A percentile compares a stretch with the other conserved stretches of the same genome.
Evolutionary conservation across 2,329 filamentous ascomycete species (phyloP).

Genomic region (Coniochaeta ligniaria): DNA sequence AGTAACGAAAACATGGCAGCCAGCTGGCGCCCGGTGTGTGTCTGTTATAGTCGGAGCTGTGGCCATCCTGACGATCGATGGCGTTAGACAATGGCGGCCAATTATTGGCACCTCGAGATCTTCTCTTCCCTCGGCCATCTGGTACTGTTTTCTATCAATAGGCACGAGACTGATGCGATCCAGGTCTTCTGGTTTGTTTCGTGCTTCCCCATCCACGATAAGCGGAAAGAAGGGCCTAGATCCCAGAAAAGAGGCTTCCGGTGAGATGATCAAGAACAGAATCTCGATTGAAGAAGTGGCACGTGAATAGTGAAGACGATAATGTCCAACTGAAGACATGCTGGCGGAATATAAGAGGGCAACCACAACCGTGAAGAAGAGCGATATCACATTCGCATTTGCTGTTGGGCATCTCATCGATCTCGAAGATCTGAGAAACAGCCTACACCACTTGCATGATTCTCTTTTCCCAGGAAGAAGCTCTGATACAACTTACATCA

Average conservation of each 20-base stretch:
- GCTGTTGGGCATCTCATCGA: not conserved
- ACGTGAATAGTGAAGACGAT: not conserved
- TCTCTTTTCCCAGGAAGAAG: not conserved
- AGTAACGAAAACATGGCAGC: not conserved
- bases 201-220: not conserved
- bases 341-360: not conserved
- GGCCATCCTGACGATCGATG: not conserved
- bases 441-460: not conserved
- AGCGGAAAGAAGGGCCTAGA: not conserved
- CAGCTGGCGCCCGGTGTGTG: not conserved
- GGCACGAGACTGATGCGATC: not conserved
- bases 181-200: not conserved
- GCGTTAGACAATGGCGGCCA: conserved; percentile 1
- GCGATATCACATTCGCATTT: not conserved
- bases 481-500: no score
- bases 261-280: not conserved
- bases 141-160: not conserved
- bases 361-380: not conserved
- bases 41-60: not conserved
- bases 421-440: not conserved
- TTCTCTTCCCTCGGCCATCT: not conserved
- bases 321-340: not conserved
- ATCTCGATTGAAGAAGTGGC: not conserved
- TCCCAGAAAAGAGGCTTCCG: not conserved
- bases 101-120: not conserved